phyloP scores from a whole-genome alignment of 441 rosid species.

The Aleurites moluccanus region DNA sequence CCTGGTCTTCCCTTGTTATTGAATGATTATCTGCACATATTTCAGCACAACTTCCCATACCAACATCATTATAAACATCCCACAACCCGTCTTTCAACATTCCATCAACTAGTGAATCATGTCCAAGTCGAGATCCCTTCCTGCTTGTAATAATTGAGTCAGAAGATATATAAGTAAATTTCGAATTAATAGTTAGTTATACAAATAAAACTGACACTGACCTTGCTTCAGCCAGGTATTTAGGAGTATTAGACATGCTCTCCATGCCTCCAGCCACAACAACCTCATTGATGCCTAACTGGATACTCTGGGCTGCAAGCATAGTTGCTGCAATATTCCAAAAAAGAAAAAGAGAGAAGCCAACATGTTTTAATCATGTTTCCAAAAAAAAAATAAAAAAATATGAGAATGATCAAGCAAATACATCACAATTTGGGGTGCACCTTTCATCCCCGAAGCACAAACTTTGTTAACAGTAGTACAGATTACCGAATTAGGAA shows the following conservation, averaged over 20 bases:
- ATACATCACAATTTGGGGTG: slow-evolving; percentile 11
- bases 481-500: slow-evolving; percentile 80
- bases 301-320: slow-evolving; percentile 94
- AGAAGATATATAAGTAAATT: neutral
- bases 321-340: slow-evolving; percentile 61
- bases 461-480: slow-evolving; percentile 98
- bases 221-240: slow-evolving; percentile 94
- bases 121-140: slow-evolving; percentile 97
- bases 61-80: slow-evolving; percentile 93
- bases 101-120: slow-evolving; percentile 93
- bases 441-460: slow-evolving; percentile 99
- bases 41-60: slow-evolving; percentile 98
- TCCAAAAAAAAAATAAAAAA: slow-evolving; percentile 7
- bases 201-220: slow-evolving; percentile 23
- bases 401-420: neutral
- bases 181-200: slow-evolving; percentile 3
- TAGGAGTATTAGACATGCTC: slow-evolving; percentile 96
- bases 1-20: slow-evolving; percentile 89
- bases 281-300: slow-evolving; percentile 86
- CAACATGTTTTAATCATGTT: slow-evolving; percentile 10
- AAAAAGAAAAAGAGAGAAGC: neutral
- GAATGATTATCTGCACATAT: slow-evolving; percentile 77
- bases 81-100: slow-evolving; percentile 97
- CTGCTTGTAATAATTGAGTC: slow-evolving; percentile 13
- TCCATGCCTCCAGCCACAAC: slow-evolving; percentile 99